Evolutionary conservation across 2,329 filamentous ascomycete species (phyloP).

Genomic region (Cytospora piceicola): DNA sequence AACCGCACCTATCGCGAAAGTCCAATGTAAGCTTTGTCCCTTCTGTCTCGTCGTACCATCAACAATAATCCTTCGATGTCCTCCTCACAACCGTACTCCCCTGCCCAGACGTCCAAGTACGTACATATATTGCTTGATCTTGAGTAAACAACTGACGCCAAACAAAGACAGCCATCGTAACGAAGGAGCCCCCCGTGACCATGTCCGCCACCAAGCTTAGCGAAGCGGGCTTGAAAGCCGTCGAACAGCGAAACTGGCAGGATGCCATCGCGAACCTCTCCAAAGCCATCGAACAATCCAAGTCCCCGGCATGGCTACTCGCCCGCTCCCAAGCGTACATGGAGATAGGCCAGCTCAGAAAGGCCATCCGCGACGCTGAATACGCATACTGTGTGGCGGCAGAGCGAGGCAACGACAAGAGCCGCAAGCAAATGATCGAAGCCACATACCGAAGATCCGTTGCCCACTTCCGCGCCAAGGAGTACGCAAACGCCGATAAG

Average conservation of each 20-base stretch:
- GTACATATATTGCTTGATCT: too few species aligned
- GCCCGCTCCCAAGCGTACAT: slow-evolving; percentile 80
- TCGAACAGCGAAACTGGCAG: slow-evolving; percentile 65
- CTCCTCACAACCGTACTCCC: neutral
- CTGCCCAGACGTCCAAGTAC: too few species aligned
- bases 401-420: slow-evolving; percentile 63
- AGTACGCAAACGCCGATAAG: slow-evolving; percentile 75
- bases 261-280: slow-evolving; percentile 72
- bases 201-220: slow-evolving; percentile 60
- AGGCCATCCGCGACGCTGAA: slow-evolving; percentile 72
- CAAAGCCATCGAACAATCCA: slow-evolving; percentile 65
- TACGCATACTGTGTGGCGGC: slow-evolving; percentile 64
- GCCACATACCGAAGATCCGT: slow-evolving; percentile 82
- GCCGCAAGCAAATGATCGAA: slow-evolving; percentile 73
- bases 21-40: neutral
- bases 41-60: too few species aligned
- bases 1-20: neutral
- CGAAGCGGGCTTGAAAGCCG: slow-evolving; percentile 66
- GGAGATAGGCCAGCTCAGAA: slow-evolving; percentile 61
- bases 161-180: neutral
- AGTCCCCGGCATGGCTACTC: slow-evolving; percentile 78
- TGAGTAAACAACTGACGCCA: neutral
- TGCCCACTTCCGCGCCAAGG: slow-evolving; percentile 69
- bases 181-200: slow-evolving; percentile 5
- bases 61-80: too few species aligned